phyloP scores from a whole-genome alignment of 2,329 filamentous ascomycete genomes.

The Diplocarpon mali region DNA sequence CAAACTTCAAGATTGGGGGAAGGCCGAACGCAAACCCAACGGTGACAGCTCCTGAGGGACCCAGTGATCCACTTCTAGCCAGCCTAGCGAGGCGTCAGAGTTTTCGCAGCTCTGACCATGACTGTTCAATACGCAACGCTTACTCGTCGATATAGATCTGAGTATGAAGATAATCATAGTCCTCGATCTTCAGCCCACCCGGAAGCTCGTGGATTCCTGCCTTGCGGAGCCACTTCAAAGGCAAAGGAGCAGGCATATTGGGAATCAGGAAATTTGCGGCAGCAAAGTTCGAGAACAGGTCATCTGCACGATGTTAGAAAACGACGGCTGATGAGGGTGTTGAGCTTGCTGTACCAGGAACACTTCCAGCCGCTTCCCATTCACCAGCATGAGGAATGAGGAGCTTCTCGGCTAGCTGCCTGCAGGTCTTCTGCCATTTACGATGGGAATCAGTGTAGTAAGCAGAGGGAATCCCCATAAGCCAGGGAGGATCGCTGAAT shows the following conservation, averaged over 20 bases:
- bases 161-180: constrained; percentile 62
- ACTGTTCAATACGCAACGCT: too few species aligned
- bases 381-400: constrained; percentile 52
- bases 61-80: constrained; percentile 50
- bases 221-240: constrained; percentile 54
- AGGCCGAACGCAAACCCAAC: constrained; percentile 64
- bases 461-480: constrained; percentile 57
- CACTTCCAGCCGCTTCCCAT: constrained; percentile 50
- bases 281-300: constrained; percentile 54
- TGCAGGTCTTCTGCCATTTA: constrained; percentile 56
- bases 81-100: constrained; percentile 29
- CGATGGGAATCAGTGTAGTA: constrained; percentile 58
- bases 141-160: constrained; percentile 57
- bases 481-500: constrained; percentile 27
- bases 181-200: constrained; percentile 55
- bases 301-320: constrained; percentile 32
- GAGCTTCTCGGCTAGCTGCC: constrained; percentile 53
- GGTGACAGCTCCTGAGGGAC: constrained; percentile 54
- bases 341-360: constrained; percentile 9
- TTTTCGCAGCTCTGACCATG: too few species aligned
- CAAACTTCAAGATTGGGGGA: constrained; percentile 61
- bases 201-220: constrained; percentile 56
- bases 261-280: constrained; percentile 60
- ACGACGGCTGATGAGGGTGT: background rate
- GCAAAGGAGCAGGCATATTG: constrained; percentile 56